Percentiles rank a stretch among this genome's conserved stretches.
Conservation (phyloP, 371 early-diverging fungal genomes). For the Mucor mucedo region DNA sequence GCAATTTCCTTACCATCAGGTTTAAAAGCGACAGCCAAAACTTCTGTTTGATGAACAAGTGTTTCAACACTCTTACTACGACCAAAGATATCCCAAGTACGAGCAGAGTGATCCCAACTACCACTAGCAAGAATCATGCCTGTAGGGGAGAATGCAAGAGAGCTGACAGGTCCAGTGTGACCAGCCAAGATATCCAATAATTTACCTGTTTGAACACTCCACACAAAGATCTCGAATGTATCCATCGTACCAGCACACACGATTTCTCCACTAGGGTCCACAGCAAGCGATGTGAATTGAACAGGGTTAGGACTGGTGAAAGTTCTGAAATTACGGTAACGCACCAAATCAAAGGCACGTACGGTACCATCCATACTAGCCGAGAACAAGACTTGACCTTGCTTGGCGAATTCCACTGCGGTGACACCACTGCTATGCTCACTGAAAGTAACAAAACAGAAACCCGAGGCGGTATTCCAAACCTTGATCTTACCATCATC, state of each 20-base stretch:
- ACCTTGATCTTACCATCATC: conserved; percentile 97
- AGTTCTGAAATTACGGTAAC: conserved; percentile 97
- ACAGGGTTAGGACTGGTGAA: conserved; percentile 96
- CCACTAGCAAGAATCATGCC: conserved; percentile 79
- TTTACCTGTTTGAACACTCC: conserved; percentile 98
- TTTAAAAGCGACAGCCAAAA: conserved; percentile 87
- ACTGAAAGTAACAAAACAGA: conserved; percentile 96
- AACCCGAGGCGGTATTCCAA: conserved; percentile 95
- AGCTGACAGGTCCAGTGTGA: conserved; percentile 91
- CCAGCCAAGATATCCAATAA: conserved; percentile 93
- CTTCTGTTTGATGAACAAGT: conserved; percentile 84
- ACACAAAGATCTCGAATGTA: conserved; percentile 95
- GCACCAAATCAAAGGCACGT: conserved; percentile 94
- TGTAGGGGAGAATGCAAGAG: conserved; percentile 85
- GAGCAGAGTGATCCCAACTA: conserved; percentile 95
- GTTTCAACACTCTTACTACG: conserved; percentile 81
- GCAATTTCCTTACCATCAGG: conserved; percentile 92
- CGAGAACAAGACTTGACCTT: conserved; percentile 91
- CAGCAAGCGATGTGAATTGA: conserved; percentile 92
- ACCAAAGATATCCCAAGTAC: conserved; percentile 95
- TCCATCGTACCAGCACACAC: conserved; percentile 96
- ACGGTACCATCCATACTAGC: conserved; percentile 97
- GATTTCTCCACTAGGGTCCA: conserved; percentile 96
- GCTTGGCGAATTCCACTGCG: conserved; percentile 90
- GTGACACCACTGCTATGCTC: conserved; percentile 88